Conservation (phyloP, 257 asterid genomes). For the Nicotiana noctiflora region DNA sequence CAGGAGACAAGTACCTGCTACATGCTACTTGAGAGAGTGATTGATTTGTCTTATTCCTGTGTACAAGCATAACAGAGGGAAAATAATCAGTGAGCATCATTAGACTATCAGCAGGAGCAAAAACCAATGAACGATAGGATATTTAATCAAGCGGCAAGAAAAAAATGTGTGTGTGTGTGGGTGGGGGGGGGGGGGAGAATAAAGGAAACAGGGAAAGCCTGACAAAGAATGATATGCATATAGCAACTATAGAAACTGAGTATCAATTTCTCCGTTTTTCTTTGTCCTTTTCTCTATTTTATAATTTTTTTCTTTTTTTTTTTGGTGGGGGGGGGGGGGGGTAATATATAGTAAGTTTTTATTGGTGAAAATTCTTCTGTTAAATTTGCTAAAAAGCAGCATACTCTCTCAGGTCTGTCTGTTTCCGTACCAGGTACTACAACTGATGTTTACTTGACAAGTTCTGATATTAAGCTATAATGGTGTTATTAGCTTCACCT, state of each 20-base stretch:
- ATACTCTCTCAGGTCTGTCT: neutral
- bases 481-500: neutral
- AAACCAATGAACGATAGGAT: neutral
- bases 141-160: no score
- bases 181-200: no score
- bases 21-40: neutral
- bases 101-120: neutral
- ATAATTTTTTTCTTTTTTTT: neutral
- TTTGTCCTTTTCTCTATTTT: neutral
- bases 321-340: no score
- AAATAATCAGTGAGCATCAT: neutral
- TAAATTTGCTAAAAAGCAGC: neutral
- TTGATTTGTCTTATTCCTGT: slow-evolving; percentile 2
- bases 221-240: no score
- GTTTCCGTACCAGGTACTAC: neutral
- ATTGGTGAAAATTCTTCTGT: neutral
- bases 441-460: neutral
- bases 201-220: no score
- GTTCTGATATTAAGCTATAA: neutral
- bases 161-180: no score
- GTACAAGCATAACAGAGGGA: neutral
- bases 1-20: neutral
- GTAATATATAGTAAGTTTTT: neutral
- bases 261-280: neutral
- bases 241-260: no score